A percentile compares a stretch with the other conserved stretches of the same genome.
These are phyloP conservation scores for Syncephalastrum contaminatum DNA, from an alignment of 371 early-diverging fungal species.

Conservation along the genomic window DNA sequence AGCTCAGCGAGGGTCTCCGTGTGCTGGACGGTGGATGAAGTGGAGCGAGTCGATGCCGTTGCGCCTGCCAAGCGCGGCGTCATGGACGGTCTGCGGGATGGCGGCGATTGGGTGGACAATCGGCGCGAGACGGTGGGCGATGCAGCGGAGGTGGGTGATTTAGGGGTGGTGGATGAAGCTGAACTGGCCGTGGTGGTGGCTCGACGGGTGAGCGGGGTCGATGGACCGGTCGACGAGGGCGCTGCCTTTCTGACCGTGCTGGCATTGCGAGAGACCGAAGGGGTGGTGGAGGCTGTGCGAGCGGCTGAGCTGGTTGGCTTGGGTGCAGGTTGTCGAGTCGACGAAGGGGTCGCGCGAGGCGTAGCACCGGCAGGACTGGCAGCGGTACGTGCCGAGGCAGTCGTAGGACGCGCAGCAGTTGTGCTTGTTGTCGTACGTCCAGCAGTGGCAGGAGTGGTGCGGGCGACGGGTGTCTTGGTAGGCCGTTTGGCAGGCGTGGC, in stretches of 20 bases:
- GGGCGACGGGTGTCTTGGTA: slow-evolving; percentile 10
- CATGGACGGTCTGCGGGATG: slow-evolving; percentile 4
- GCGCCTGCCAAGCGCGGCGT: slow-evolving; percentile 5
- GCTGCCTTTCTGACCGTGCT: slow-evolving; percentile 8
- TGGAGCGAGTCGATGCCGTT: background rate
- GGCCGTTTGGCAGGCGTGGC: slow-evolving; percentile 14
- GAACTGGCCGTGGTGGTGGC: slow-evolving; percentile 6
- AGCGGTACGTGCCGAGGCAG: background rate
- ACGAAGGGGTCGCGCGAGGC: slow-evolving; percentile 8
- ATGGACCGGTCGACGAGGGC: slow-evolving; percentile 8
- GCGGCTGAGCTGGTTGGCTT: slow-evolving; percentile 6
- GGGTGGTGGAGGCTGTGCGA: slow-evolving; percentile 6
- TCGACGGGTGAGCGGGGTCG: slow-evolving; percentile 16
- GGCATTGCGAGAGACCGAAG: slow-evolving; percentile 12
- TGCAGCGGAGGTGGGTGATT: background rate
- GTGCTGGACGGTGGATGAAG: slow-evolving; percentile 4
- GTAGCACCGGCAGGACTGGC: background rate
- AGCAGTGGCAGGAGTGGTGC: slow-evolving; percentile 5
- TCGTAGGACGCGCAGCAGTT: background rate
- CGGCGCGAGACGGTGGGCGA: slow-evolving; percentile 15
- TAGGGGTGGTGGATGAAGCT: slow-evolving; percentile 5
- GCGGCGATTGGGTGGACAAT: slow-evolving; percentile 7
- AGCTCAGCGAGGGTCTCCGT: slow-evolving; percentile 21
- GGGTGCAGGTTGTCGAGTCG: slow-evolving; percentile 2
- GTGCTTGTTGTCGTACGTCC: slow-evolving; percentile 2